Percentiles rank a stretch among this genome's conserved stretches.
Evolutionary conservation across 306 rosid species (phyloP).

Genomic region (Dryas alaskensis): DNA sequence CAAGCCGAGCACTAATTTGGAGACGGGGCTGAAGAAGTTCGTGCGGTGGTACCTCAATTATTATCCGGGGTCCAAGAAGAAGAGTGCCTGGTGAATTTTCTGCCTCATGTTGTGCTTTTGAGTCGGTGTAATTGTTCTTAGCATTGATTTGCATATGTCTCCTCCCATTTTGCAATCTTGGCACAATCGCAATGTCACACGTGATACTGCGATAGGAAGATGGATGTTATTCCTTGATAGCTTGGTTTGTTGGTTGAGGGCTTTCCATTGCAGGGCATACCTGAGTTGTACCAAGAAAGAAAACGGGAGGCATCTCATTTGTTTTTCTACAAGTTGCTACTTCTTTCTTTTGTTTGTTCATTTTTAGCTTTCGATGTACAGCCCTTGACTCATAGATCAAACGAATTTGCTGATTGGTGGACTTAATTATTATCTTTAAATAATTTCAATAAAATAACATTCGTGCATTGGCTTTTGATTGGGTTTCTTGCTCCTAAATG

Average conservation of each 20-base stretch:
- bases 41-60: conserved; percentile 69
- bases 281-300: conserved; percentile 27
- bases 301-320: conserved; percentile 30
- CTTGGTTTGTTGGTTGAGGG: conserved; percentile 26
- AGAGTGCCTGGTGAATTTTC: conserved; percentile 53
- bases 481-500: not conserved
- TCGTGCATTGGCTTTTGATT: not conserved
- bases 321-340: conserved; percentile 29
- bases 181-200: conserved; percentile 14
- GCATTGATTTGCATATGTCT: conserved; percentile 16
- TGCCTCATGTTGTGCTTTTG: conserved; percentile 14
- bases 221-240: conserved; percentile 23
- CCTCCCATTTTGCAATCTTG: conserved; percentile 14
- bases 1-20: conserved; percentile 66
- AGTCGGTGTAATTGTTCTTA: conserved; percentile 11
- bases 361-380: conserved; percentile 61
- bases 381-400: conserved; percentile 48
- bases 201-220: conserved; percentile 13
- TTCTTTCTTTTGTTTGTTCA: conserved; percentile 34
- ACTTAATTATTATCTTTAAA: conserved; percentile 22
- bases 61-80: conserved; percentile 49
- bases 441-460: conserved; percentile 20
- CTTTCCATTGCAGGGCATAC: conserved; percentile 27
- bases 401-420: conserved; percentile 42
- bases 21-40: conserved; percentile 75